A percentile compares a stretch with the other conserved stretches of the same genome.
Conservation (phyloP, 495 filamentous ascomycete genomes). For the Xylaria cubensis region DNA sequence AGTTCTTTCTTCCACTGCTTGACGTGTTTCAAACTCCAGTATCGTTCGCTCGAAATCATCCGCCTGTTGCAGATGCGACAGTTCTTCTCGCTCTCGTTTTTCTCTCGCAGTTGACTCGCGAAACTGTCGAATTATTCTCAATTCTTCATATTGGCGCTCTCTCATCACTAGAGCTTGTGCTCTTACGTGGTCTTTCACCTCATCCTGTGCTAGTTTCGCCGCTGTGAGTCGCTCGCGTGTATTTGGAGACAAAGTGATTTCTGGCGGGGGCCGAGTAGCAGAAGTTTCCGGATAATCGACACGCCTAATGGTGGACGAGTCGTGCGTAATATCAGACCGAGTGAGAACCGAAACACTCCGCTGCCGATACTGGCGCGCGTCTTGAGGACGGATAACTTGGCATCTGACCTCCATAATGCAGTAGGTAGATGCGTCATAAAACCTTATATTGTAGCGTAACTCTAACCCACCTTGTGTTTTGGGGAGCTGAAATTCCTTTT, state of each 20-base stretch:
- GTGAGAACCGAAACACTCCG: slow-evolving; percentile 14
- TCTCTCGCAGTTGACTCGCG: slow-evolving; percentile 6
- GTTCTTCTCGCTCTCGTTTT: slow-evolving; percentile 6
- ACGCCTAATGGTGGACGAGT: not conserved
- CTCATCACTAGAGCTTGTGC: slow-evolving; percentile 13
- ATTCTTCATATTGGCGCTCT: slow-evolving; percentile 6
- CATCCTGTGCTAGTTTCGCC: slow-evolving; percentile 12
- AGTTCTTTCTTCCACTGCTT: not conserved
- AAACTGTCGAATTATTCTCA: not conserved
- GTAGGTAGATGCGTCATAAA: not conserved
- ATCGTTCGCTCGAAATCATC: not conserved
- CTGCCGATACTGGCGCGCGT: slow-evolving; percentile 16
- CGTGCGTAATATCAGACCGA: not conserved
- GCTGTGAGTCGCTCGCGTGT: not conserved
- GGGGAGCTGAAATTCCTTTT: not conserved
- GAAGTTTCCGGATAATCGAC: not conserved
- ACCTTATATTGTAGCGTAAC: not conserved
- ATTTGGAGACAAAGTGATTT: not conserved
- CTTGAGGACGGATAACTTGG: slow-evolving; percentile 11
- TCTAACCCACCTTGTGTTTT: not conserved
- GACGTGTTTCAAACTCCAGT: not conserved
- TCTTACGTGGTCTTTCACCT: not conserved
- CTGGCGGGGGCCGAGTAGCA: not conserved
- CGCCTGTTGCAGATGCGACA: not conserved
- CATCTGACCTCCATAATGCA: slow-evolving; percentile 1